Evolutionary conservation across 1,284 basidiomycete species (phyloP), one percentile per base, ranked within the genome.

Genomic region (Boletus sp.): DNA sequence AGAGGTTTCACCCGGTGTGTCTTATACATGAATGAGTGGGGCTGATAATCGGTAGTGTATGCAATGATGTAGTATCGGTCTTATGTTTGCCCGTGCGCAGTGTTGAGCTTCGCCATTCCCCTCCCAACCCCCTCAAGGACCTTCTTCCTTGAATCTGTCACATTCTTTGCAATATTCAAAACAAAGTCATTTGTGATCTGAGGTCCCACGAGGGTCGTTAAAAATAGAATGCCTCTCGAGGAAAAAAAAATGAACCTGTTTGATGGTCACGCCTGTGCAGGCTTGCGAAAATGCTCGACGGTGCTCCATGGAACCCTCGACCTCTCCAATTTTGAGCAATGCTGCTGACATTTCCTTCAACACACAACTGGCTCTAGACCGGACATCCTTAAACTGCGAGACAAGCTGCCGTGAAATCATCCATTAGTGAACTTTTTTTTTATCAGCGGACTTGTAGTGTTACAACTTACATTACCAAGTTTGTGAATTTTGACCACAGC

Each of bases 401-500:
- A 78, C 79, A 44, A 89, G 72, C 84, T 88, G 49, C n/a, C 27
- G 17, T 44, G 26, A n/a, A 45, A 42, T 46, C 41, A 19, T 27
- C 26, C 14, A 38, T 47, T 22, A 51, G 26, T 25, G 41, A 5
- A 54, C 14, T 4, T 33, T 29, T n/a, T n/a, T n/a, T n/a, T n/a
- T n/a, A 23, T 37, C 37, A 19, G 40, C 5, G 19, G 5, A 34
- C 16, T 33, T 22, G 33, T 23, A 38, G 27, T 37, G 29, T 23
- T 30, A 41, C 39, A 27, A 71, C 75, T 57, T 54, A 87, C 84
- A 48, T 72, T 71, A 33, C 84, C 80, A 37, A 88, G 76, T 63
- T 83, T 90, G 64, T 90, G 76, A 41, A 78, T 72, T 61, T 88
- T 90, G 38, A 85, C 76, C 25, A 85, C 72, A 2, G 82, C 75